Conservation (phyloP, 192 early-diverging fungal genomes). For the Chytriomyces hyalinus region DNA sequence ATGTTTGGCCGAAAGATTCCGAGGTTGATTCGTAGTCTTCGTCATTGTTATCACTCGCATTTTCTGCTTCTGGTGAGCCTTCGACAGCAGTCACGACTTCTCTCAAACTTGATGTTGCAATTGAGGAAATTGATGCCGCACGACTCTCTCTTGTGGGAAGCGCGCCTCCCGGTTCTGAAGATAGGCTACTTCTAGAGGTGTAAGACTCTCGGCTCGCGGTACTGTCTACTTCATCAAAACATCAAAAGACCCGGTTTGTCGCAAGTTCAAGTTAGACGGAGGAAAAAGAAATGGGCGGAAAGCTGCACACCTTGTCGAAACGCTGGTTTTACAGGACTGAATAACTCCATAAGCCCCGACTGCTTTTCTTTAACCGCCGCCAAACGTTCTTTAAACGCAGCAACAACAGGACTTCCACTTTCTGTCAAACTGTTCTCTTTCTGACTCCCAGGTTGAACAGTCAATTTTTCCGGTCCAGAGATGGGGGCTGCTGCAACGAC, state of each 20-base stretch:
- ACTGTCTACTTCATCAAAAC: too few species aligned
- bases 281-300: too few species aligned
- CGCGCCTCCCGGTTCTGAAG: too few species aligned
- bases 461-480: neutral
- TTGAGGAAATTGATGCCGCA: too few species aligned
- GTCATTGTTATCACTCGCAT: neutral
- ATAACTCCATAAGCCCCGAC: conserved; percentile 53
- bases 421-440: neutral
- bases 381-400: conserved; percentile 35
- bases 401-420: conserved; percentile 34
- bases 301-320: conserved; percentile 9
- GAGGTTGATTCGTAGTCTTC: too few species aligned
- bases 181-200: too few species aligned
- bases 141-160: too few species aligned
- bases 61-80: neutral
- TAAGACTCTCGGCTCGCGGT: too few species aligned
- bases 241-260: too few species aligned
- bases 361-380: conserved; percentile 34
- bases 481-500: neutral
- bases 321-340: conserved; percentile 54
- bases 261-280: too few species aligned
- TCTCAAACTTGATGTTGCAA: neutral
- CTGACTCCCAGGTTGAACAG: neutral
- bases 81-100: conserved; percentile 16
- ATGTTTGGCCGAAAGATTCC: too few species aligned